A percentile compares a stretch with the other conserved stretches of the same genome.
Conservation (phyloP, 2,329 filamentous ascomycete species). For the Nigrospora oryzae region DNA sequence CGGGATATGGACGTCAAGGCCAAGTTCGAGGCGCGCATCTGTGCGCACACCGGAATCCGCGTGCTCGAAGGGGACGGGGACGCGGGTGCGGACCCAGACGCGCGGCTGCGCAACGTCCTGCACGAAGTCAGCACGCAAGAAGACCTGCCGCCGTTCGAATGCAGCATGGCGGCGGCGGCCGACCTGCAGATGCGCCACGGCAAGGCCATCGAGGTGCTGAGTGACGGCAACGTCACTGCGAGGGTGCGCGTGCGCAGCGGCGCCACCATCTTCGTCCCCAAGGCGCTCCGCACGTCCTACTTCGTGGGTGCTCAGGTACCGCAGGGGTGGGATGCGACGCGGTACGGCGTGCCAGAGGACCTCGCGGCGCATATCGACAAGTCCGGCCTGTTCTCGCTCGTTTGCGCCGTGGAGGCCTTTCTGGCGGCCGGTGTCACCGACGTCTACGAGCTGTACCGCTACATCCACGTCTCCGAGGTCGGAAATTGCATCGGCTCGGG, state of each 20-base stretch:
- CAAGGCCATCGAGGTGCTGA: slow-evolving; percentile 17
- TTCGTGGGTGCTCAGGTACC: slow-evolving; percentile 95
- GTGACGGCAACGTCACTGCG: slow-evolving; percentile 11
- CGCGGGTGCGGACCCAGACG: slow-evolving; percentile 13
- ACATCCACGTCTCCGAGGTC: slow-evolving; percentile 94
- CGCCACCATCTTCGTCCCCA: slow-evolving; percentile 87
- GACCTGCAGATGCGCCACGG: slow-evolving; percentile 21
- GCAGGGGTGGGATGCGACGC: slow-evolving; percentile 92
- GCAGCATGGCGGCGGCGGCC: slow-evolving; percentile 14
- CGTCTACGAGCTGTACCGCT: slow-evolving; percentile 99
- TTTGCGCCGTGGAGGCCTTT: slow-evolving; percentile 85
- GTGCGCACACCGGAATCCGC: slow-evolving; percentile 92
- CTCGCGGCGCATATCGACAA: slow-evolving; percentile 96
- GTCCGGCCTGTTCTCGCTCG: slow-evolving; percentile 88
- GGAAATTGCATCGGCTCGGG: slow-evolving; percentile 97
- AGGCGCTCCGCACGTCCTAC: slow-evolving; percentile 91
- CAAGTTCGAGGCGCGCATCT: slow-evolving; percentile 75
- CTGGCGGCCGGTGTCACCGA: slow-evolving; percentile 92
- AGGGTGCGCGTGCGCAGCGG: slow-evolving; percentile 81
- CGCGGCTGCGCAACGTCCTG: slow-evolving; percentile 51
- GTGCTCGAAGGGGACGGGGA: slow-evolving; percentile 48
- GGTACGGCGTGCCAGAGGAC: slow-evolving; percentile 92
- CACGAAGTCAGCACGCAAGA: slow-evolving; percentile 23
- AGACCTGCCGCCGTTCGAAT: slow-evolving; percentile 69
- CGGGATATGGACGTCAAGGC: slow-evolving; percentile 81